phyloP scores from a whole-genome alignment of 139 green algal genomes.

The Closterium sp. region DNA sequence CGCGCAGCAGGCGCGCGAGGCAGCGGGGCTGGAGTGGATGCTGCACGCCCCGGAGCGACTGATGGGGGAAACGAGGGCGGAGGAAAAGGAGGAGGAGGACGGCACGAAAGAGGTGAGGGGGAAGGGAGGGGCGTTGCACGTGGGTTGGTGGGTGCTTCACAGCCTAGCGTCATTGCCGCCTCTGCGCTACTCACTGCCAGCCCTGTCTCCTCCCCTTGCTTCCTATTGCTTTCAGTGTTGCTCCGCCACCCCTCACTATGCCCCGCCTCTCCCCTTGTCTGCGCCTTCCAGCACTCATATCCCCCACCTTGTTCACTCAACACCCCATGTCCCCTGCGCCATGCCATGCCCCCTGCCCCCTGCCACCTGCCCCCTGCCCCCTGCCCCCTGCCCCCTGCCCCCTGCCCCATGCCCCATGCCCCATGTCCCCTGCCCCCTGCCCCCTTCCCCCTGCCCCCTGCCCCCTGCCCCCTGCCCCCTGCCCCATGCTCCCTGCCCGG shows the following conservation, averaged over 20 bases:
- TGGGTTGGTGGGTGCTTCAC: background rate
- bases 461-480: background rate
- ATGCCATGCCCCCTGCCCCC: background rate
- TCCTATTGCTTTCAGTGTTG: too few species aligned
- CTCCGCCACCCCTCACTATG: too few species aligned
- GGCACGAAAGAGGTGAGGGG: conserved; percentile 2
- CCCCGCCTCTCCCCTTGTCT: too few species aligned
- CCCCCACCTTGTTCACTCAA: too few species aligned
- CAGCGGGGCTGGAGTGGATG: conserved; percentile 50
- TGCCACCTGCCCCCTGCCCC: background rate
- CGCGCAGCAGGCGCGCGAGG: conserved; percentile 17
- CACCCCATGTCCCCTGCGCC: too few species aligned
- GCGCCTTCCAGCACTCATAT: too few species aligned
- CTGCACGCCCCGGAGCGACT: conserved; percentile 1
- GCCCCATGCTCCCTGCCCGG: background rate
- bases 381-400: background rate
- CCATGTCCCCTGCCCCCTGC: background rate
- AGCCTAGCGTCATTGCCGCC: too few species aligned
- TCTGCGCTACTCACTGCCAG: too few species aligned
- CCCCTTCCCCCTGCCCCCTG: background rate
- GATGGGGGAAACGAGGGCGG: background rate
- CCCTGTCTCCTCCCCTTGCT: too few species aligned
- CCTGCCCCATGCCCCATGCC: background rate
- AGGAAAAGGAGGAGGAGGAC: background rate
- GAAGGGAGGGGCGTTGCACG: background rate